Evolutionary conservation across 768 basidiomycete species (phyloP).

Genomic region (Paxillus involutus): DNA sequence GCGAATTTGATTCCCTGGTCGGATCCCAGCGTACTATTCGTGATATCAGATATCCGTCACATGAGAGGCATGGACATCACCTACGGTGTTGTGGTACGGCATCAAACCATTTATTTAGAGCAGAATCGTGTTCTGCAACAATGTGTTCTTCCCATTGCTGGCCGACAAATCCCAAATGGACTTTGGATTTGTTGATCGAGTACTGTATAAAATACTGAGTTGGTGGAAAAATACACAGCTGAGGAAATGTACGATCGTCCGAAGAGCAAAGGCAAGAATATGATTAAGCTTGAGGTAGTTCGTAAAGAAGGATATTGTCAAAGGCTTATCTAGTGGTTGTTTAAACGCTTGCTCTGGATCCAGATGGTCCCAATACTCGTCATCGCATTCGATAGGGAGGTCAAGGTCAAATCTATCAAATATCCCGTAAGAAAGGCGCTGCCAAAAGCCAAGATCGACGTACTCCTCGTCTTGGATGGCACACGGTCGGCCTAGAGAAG

Average conservation of each 20-base stretch:
- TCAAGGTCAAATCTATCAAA: slow-evolving; percentile 59
- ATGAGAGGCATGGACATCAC: neutral
- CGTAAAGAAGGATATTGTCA: slow-evolving; percentile 51
- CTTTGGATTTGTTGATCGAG: slow-evolving; percentile 63
- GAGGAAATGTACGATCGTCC: slow-evolving; percentile 53
- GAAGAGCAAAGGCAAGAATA: slow-evolving; percentile 59
- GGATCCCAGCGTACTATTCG: slow-evolving; percentile 45
- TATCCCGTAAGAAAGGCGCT: neutral
- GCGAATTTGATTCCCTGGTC: slow-evolving; percentile 31
- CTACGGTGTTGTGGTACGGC: slow-evolving; percentile 51
- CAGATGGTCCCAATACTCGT: slow-evolving; percentile 61
- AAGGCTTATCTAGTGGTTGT: slow-evolving; percentile 64
- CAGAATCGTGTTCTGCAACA: slow-evolving; percentile 72
- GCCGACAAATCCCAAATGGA: slow-evolving; percentile 49
- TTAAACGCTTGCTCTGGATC: slow-evolving; percentile 51
- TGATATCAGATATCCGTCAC: slow-evolving; percentile 5
- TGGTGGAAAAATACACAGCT: neutral
- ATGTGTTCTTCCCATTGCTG: slow-evolving; percentile 61
- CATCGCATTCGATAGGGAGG: slow-evolving; percentile 64
- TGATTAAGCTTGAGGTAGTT: slow-evolving; percentile 55
- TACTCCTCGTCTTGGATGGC: slow-evolving; percentile 74
- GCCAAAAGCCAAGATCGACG: slow-evolving; percentile 21
- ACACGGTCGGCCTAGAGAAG: slow-evolving; percentile 62
- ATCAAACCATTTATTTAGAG: slow-evolving; percentile 78
- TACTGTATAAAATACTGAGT: slow-evolving; percentile 45